Conservation (phyloP, 2,329 filamentous ascomycete species). For the Coniochaeta sp. region DNA sequence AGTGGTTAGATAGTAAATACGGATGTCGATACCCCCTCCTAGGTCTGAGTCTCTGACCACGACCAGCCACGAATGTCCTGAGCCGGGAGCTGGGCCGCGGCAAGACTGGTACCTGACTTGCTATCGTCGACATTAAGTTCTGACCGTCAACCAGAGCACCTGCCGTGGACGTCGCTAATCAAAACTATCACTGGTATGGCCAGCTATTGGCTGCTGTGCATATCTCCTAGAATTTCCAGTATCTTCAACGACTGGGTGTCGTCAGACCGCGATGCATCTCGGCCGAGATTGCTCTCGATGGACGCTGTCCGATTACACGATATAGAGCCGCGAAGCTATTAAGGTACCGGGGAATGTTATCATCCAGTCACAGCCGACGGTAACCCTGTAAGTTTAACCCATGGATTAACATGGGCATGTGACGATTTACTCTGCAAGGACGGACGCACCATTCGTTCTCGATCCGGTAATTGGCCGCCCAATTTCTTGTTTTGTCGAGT, state of each 20-base stretch:
- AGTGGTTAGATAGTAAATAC: background rate
- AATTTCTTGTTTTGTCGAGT: background rate
- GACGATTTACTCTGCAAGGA: background rate
- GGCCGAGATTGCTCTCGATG: background rate
- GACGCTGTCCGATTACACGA: too few relatives aligned
- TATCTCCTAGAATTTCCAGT: background rate
- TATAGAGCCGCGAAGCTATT: too few relatives aligned
- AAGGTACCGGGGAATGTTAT: background rate
- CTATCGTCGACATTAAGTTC: background rate
- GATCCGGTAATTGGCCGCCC: background rate
- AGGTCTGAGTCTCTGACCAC: too few relatives aligned
- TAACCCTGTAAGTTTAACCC: background rate
- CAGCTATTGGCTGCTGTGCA: background rate
- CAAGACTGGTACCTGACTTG: too few relatives aligned
- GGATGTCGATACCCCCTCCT: slow-evolving; percentile 1
- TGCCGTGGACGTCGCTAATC: background rate
- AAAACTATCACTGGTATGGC: background rate
- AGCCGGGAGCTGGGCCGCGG: too few relatives aligned
- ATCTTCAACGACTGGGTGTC: background rate
- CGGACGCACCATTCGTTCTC: background rate
- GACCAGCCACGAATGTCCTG: too few relatives aligned
- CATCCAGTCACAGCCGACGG: background rate
- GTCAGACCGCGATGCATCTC: background rate
- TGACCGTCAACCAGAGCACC: background rate
- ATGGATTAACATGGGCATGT: background rate